Evolutionary conservation across 139 green algal genomes (phyloP).

Genomic region (Tetradesmus obliquus): DNA sequence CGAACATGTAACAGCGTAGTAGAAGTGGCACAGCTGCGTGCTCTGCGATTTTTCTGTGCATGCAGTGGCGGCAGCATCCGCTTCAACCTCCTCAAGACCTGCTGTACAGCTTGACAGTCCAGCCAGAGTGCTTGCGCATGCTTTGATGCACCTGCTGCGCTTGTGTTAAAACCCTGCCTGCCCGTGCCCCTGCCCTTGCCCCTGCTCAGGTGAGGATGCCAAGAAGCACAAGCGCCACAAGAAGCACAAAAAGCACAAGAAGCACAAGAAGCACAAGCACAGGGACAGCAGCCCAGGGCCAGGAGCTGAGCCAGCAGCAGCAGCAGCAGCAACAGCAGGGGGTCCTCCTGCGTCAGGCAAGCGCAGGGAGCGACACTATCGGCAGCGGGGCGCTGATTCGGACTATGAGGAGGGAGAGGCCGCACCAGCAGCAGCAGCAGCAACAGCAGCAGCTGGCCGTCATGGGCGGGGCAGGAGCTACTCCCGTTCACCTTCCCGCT

Average conservation of each 20-base stretch:
- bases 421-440: not conserved
- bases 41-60: not conserved
- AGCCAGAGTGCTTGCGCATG: too few relatives aligned
- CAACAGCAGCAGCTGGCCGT: not conserved
- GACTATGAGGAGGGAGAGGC: not conserved
- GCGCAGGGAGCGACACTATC: slow-evolving; percentile 14
- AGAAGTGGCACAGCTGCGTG: too few relatives aligned
- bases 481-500: not conserved
- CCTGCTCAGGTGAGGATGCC: slow-evolving; percentile 17
- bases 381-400: not conserved
- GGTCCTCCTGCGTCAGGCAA: not conserved
- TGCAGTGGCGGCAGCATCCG: not conserved
- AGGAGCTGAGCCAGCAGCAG: slow-evolving; percentile 4
- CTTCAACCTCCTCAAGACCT: too few relatives aligned
- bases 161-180: too few relatives aligned
- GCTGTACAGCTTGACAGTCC: too few relatives aligned
- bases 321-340: slow-evolving; percentile 28
- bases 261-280: slow-evolving; percentile 29
- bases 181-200: not conserved
- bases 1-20: not conserved
- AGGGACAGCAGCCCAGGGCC: not conserved
- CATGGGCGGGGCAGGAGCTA: not conserved
- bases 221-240: slow-evolving; percentile 46
- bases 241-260: slow-evolving; percentile 41
- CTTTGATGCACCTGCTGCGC: too few relatives aligned